Evolutionary conservation across 106 monocot species (phyloP).

Genomic region (Gastrodia elata): DNA sequence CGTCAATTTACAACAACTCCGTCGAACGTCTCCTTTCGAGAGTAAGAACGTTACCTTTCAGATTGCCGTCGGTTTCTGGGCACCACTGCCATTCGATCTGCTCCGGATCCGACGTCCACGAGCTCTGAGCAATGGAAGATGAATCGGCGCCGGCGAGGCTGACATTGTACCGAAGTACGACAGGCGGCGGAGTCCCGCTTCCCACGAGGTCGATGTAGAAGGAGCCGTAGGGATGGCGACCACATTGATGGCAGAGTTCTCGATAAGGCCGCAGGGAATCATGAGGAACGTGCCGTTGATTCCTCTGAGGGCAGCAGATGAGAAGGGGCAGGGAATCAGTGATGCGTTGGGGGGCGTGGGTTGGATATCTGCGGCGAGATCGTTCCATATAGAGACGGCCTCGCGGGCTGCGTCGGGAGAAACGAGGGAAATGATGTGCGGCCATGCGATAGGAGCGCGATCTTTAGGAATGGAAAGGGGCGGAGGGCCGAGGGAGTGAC

Average conservation of each 20-base stretch:
- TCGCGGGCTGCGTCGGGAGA: conserved; percentile 41
- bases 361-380: conserved; percentile 16
- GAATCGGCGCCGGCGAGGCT: conserved; percentile 31
- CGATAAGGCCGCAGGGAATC: conserved; percentile 64
- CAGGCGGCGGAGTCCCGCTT: conserved; percentile 3
- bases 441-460: conserved; percentile 22
- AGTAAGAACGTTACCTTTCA: conserved; percentile 17
- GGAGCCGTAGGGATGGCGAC: conserved; percentile 33
- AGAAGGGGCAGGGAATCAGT: conserved; percentile 25
- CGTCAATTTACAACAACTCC: not conserved
- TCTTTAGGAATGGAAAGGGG: conserved; percentile 7
- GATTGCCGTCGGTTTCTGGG: conserved; percentile 24
- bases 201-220: conserved; percentile 56
- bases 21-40: not conserved
- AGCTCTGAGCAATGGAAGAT: conserved; percentile 31
- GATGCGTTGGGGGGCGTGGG: not conserved
- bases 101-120: conserved; percentile 33
- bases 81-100: conserved; percentile 68
- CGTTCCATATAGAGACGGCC: conserved; percentile 40
- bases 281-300: conserved; percentile 10
- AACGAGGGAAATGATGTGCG: conserved; percentile 40
- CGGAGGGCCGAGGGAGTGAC: conserved; percentile 17
- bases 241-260: conserved; percentile 68
- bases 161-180: conserved; percentile 50
- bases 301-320: conserved; percentile 11